Evolutionary conservation across 176 grass and related monocot species (phyloP).

Genomic region (Carex myosuroides): DNA sequence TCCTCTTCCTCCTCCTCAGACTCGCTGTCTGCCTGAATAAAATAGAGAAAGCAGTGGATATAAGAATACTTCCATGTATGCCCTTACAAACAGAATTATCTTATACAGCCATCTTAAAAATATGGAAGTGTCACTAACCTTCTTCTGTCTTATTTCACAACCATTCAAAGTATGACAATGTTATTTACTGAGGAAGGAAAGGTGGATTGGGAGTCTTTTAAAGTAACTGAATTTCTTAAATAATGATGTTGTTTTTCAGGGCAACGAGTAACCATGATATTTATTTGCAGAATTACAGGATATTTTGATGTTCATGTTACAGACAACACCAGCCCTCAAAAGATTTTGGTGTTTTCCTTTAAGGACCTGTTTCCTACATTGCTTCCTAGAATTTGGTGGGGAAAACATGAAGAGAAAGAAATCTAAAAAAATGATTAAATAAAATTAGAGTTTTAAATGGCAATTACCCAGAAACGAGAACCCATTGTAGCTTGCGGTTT

Average conservation of each 20-base stretch:
- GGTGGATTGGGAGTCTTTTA: background rate
- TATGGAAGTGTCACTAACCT: background rate
- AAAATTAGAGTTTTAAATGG: background rate
- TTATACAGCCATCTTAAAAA: background rate
- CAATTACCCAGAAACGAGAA: slow-evolving; percentile 85
- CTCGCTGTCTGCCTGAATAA: slow-evolving; percentile 69
- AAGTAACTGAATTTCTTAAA: background rate
- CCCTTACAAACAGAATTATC: background rate
- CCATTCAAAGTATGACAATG: background rate
- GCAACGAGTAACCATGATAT: background rate
- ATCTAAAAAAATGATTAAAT: background rate
- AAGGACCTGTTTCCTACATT: background rate
- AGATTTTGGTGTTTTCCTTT: background rate
- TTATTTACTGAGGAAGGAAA: background rate
- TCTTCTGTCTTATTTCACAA: background rate
- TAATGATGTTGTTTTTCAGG: background rate
- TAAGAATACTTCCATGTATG: background rate
- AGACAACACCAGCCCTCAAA: background rate
- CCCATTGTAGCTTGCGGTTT: slow-evolving; percentile 35
- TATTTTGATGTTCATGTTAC: background rate
- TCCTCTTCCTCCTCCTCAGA: slow-evolving; percentile 67
- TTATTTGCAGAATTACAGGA: background rate
- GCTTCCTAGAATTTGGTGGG: background rate
- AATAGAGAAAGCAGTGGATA: background rate
- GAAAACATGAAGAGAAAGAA: background rate